Conservation (phyloP, 371 early-diverging fungal genomes). For the Apophysomyces trapeziformis region DNA sequence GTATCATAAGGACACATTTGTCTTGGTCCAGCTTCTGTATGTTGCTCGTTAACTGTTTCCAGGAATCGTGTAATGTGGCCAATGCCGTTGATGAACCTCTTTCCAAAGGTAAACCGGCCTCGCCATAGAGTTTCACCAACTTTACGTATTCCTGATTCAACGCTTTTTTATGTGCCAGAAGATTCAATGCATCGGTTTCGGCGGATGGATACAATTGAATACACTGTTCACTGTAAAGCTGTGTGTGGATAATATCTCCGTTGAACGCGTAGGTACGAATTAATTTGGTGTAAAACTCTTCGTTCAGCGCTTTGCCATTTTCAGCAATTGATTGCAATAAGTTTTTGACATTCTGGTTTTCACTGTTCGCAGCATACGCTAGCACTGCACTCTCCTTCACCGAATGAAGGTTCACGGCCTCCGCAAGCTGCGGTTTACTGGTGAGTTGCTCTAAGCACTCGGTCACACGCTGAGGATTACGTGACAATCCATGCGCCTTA, state of each 20-base stretch:
- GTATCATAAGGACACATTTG: slow-evolving; percentile 39
- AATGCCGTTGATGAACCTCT: slow-evolving; percentile 12
- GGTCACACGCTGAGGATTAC: slow-evolving; percentile 15
- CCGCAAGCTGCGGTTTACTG: not conserved
- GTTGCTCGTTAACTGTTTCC: slow-evolving; percentile 25
- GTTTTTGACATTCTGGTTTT: slow-evolving; percentile 19
- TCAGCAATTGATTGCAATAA: slow-evolving; percentile 21
- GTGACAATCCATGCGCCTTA: slow-evolving; percentile 38
- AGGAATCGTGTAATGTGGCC: slow-evolving; percentile 28
- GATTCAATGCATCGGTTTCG: slow-evolving; percentile 18
- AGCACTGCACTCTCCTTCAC: slow-evolving; percentile 17
- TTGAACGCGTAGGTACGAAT: slow-evolving; percentile 33
- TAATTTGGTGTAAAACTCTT: slow-evolving; percentile 18
- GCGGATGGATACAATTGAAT: slow-evolving; percentile 20
- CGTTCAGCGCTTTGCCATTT: slow-evolving; percentile 6
- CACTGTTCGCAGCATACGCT: slow-evolving; percentile 24
- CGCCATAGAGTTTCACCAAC: slow-evolving; percentile 16
- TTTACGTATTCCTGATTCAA: slow-evolving; percentile 15
- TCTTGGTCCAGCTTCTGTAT: slow-evolving; percentile 25
- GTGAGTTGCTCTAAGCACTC: not conserved
- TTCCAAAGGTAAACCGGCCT: slow-evolving; percentile 21
- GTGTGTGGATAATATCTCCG: slow-evolving; percentile 23
- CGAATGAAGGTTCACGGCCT: not conserved
- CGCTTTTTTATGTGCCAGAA: slow-evolving; percentile 33
- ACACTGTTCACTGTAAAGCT: slow-evolving; percentile 19